These are phyloP conservation scores for Kentomonas sorsogonicus DNA, from an alignment of 208 protist genomes.

Conservation along the genomic window DNA sequence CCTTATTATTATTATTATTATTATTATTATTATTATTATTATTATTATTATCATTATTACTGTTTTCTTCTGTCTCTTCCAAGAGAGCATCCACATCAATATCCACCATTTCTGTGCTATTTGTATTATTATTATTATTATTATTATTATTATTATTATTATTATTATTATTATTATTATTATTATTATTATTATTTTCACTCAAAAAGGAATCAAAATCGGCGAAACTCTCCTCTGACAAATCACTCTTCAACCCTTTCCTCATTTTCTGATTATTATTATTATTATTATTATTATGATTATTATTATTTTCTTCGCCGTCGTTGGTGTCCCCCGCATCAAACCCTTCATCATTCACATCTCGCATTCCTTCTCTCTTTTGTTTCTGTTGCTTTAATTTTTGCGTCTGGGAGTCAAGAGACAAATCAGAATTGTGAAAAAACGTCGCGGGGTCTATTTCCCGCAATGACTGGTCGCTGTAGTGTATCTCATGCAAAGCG, in stretches of 20 bases:
- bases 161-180: too few species aligned
- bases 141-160: too few species aligned
- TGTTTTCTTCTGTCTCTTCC: not conserved
- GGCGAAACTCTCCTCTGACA: too few species aligned
- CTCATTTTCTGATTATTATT: slow-evolving; percentile 1
- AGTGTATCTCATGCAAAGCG: slow-evolving; percentile 80
- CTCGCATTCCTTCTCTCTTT: not conserved
- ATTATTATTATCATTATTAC: not conserved
- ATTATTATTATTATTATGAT: slow-evolving; percentile 1
- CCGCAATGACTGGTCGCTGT: slow-evolving; percentile 66
- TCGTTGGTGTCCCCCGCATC: too few species aligned
- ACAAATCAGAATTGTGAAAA: too few species aligned
- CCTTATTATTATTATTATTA: slow-evolving; percentile 12
- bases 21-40: slow-evolving; percentile 4
- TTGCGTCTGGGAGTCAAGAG: slow-evolving; percentile 4
- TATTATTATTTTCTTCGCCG: not conserved
- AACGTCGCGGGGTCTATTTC: slow-evolving; percentile 60
- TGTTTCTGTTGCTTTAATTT: slow-evolving; percentile 8
- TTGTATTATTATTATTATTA: too few species aligned
- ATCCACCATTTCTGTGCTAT: not conserved
- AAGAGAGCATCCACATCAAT: not conserved
- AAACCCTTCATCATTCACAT: slow-evolving; percentile 2
- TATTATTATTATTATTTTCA: too few species aligned
- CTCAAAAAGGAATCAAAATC: too few species aligned
- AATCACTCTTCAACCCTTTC: too few species aligned